A percentile compares a stretch with the other conserved stretches of the same genome.
Conservation (phyloP, 1,139 yeast genomes). For the Yarrowia galli region DNA sequence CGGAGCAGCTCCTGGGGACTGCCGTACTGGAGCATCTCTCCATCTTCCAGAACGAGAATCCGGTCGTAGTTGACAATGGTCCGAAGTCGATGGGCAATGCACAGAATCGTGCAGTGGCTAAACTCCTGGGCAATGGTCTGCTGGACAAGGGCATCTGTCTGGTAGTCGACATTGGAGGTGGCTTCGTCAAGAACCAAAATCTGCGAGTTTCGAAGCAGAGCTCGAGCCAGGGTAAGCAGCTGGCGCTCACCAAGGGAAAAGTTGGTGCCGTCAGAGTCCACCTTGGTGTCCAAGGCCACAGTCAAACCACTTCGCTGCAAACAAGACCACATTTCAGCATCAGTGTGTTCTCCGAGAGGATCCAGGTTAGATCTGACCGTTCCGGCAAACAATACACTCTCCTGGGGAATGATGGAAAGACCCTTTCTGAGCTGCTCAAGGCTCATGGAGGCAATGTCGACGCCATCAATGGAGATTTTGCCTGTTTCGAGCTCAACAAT, state of each 20-base stretch:
- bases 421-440: conserved; percentile 61
- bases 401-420: conserved; percentile 77
- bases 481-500: conserved; percentile 64
- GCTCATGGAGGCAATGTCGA: conserved; percentile 64
- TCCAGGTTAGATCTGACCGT: conserved; percentile 69
- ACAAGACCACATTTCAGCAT: conserved; percentile 62
- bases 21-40: conserved; percentile 65
- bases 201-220: conserved; percentile 70
- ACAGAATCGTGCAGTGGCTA: conserved; percentile 68
- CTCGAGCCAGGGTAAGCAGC: conserved; percentile 75
- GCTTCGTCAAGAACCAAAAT: conserved; percentile 81
- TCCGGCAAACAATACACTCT: conserved; percentile 72
- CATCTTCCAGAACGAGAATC: conserved; percentile 70
- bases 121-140: conserved; percentile 69
- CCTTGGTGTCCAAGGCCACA: conserved; percentile 66
- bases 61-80: conserved; percentile 71
- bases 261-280: conserved; percentile 74
- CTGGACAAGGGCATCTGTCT: conserved; percentile 75
- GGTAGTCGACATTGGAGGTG: conserved; percentile 83
- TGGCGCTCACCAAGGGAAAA: conserved; percentile 83
- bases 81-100: conserved; percentile 80
- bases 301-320: conserved; percentile 46
- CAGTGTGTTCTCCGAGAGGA: conserved; percentile 63
- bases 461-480: conserved; percentile 61
- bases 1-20: conserved; percentile 53